A percentile compares a stretch with the other conserved stretches of the same genome.
Evolutionary conservation across 805 yeast species (phyloP).

Genomic region (Metschnikowia kunwiensis): DNA sequence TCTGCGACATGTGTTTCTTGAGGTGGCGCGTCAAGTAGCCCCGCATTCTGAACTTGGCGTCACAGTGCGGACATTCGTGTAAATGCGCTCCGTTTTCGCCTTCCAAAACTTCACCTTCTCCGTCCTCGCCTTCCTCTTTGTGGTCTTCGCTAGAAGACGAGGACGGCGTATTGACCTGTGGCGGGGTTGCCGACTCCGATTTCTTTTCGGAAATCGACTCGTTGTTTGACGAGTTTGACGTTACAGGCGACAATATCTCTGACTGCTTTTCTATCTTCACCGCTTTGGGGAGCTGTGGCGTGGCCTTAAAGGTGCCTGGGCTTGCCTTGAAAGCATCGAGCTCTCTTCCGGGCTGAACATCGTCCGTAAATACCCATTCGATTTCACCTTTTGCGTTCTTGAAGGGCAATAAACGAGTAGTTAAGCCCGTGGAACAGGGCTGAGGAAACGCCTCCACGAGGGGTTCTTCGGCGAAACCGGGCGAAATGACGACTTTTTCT

Average conservation of each 20-base stretch:
- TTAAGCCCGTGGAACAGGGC: conserved; percentile 50
- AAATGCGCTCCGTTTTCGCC: conserved; percentile 21
- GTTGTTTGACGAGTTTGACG: conserved; percentile 32
- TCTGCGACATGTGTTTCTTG: conserved; percentile 48
- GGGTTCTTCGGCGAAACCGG: not conserved
- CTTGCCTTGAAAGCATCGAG: conserved; percentile 27
- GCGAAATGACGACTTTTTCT: not conserved
- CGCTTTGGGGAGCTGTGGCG: conserved; percentile 2
- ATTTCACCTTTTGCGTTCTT: conserved; percentile 53
- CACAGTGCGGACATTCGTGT: conserved; percentile 49
- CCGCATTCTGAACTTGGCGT: conserved; percentile 47
- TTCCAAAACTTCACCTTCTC: conserved; percentile 6
- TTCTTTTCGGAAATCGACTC: conserved; percentile 28
- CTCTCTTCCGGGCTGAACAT: conserved; percentile 26
- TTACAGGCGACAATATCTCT: conserved; percentile 33
- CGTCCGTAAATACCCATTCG: conserved; percentile 55
- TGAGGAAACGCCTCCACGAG: conserved; percentile 15
- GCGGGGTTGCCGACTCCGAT: conserved; percentile 14
- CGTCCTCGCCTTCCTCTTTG: conserved; percentile 14
- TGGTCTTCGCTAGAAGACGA: conserved; percentile 27
- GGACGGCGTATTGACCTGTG: conserved; percentile 31
- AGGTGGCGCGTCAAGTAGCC: conserved; percentile 55
- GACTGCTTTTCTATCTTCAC: conserved; percentile 6
- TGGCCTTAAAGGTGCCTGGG: conserved; percentile 3
- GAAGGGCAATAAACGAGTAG: conserved; percentile 50